These are phyloP conservation scores for Chalaropsis ovoidea DNA, from an alignment of 2,329 filamentous ascomycete genomes.

Conservation along the genomic window DNA sequence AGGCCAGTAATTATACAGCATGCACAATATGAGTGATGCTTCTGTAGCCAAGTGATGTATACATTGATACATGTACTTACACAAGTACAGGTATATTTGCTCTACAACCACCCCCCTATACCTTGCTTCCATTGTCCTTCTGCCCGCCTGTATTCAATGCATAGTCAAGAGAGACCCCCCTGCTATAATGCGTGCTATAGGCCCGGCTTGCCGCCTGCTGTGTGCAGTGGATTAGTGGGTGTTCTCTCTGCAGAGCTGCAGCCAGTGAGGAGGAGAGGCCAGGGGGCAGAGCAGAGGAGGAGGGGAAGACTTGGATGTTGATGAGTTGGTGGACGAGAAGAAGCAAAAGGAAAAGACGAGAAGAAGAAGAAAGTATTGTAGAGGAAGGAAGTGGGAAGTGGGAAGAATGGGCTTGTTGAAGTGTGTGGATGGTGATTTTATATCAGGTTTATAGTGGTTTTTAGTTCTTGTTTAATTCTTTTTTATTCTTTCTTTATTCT, in stretches of 20 bases:
- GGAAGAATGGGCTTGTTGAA: background rate
- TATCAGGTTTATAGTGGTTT: no score
- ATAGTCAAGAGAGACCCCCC: background rate
- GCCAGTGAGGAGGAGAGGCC: background rate
- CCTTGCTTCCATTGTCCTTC: background rate
- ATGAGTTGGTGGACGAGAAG: background rate
- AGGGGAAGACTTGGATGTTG: background rate
- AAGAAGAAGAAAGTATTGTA: background rate
- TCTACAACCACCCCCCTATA: no score
- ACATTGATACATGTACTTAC: no score
- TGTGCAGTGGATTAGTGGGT: background rate
- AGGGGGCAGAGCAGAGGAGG: background rate
- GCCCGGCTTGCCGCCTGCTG: constrained; percentile 2
- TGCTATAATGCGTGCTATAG: background rate
- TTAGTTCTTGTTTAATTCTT: background rate
- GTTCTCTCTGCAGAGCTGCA: background rate
- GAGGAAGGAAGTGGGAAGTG: background rate
- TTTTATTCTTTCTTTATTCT: background rate
- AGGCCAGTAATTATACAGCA: no score
- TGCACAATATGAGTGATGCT: no score
- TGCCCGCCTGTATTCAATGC: background rate
- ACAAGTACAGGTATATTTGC: no score
- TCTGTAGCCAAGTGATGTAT: no score
- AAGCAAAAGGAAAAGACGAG: background rate
- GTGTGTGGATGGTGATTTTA: no score